Percentiles rank a stretch among this genome's conserved stretches.
Evolutionary conservation across 75 land plant genomes (phyloP).

Genomic region (Gnetum montanum): DNA sequence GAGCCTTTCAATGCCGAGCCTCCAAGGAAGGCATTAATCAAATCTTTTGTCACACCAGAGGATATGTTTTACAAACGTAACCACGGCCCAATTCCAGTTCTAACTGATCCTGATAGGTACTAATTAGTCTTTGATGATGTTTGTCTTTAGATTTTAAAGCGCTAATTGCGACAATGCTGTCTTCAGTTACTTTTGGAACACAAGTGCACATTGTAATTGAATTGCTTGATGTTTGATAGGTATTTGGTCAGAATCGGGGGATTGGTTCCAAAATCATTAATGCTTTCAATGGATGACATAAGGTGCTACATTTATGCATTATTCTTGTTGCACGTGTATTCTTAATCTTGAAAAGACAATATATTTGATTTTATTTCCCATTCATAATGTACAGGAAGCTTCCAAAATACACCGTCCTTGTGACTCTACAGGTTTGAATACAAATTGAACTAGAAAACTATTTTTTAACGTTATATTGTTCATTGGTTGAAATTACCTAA

Average conservation of each 20-base stretch:
- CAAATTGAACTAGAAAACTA: neutral
- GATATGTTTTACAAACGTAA: conserved; percentile 93
- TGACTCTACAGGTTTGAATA: conserved; percentile 73
- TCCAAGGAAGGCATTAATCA: conserved; percentile 42
- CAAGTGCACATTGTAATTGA: too few relatives aligned
- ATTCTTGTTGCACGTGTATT: neutral
- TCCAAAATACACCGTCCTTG: conserved; percentile 76
- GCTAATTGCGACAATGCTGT: neutral
- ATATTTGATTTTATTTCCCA: too few relatives aligned
- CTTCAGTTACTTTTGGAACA: too few relatives aligned
- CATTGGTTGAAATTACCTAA: too few relatives aligned
- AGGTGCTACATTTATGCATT: conserved; percentile 20
- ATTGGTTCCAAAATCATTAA: conserved; percentile 28
- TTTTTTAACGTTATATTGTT: too few relatives aligned
- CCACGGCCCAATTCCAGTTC: conserved; percentile 94
- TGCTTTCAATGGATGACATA: conserved; percentile 57
- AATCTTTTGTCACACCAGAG: conserved; percentile 75
- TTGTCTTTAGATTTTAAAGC: neutral
- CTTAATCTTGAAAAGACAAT: neutral
- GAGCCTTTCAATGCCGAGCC: conserved; percentile 99
- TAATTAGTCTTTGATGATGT: neutral
- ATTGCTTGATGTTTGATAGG: too few relatives aligned
- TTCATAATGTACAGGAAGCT: conserved; percentile 48
- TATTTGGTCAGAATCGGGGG: conserved; percentile 53
- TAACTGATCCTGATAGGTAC: conserved; percentile 60